Evolutionary conservation across 108 stramenopile genomes (phyloP), one percentile per base, ranked within the genome.

Genomic region (Discostella stelligeroides): DNA sequence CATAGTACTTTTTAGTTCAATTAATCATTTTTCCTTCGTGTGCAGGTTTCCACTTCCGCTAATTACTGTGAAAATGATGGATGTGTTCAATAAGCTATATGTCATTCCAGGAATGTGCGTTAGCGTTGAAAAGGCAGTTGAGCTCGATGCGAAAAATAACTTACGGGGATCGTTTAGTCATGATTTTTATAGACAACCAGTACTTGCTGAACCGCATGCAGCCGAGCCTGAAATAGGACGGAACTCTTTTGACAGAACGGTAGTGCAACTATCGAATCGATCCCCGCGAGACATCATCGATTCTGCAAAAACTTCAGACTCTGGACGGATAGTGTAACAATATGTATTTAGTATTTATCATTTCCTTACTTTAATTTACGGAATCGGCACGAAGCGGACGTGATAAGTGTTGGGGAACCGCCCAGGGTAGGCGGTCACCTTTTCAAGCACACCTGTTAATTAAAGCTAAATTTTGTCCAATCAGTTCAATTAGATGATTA

Each of bases 181-280:
- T 51, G 70, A 71, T 55, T 58, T 71, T 25, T 95, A 95, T 62
- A 72, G 88, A 8, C 94, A 95, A 53, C 94, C 94, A 23, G 88
- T 95, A 1, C 63, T 95, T 20, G 89, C 90, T n/a, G 84, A 85
- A 28, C 34, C 57, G 27, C 39, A 30, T 28, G 24, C 63, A 13
- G 18, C 43, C 7, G 60, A 53, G 24, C 54, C 75, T 29, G 41
- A 28, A 11, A 59, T 60, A 21, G 60, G 43, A 13, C 13, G 69
- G 24, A 23, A 20, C n/a, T 41, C 37, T 2, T 30, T 30, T 64
- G 12, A 7, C 18, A 41, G n/a, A 49, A 14, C 48, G 38, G 34
- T 34, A 6, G 34, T 34, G 34, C 34, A 34, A 34, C 34, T 34
- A 34, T 34, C 34, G 6, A 34, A 34, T 34, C 3, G 34, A 34